Evolutionary conservation across 2,329 filamentous ascomycete species (phyloP), one percentile per base, ranked within the genome.

Genomic region (Venturia oleaginea): DNA sequence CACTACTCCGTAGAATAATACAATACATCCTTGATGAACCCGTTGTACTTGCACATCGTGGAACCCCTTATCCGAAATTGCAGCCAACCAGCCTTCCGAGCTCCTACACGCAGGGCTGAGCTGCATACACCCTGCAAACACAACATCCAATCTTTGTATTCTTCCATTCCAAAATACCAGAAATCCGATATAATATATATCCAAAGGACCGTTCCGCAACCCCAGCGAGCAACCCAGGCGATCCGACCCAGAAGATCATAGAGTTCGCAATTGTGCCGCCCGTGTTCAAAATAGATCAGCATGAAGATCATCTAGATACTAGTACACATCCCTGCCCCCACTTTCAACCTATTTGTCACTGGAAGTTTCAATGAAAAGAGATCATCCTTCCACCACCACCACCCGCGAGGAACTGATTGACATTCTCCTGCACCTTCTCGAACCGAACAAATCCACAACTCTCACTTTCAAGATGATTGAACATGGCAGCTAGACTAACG

Each of bases 381-480:
- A 40, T 61, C 6, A 42, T 22, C 34, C 24, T 17, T 17, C 42
- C 19, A 27, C 60, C 17, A n/a, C 42, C 19, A 27, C 60, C 17
- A n/a, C 61, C 61, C 8, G 42, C 32, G 22, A 63, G 61, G 17
- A 63, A 37, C n/a, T 37, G 15, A 2, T 24, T 27, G 42, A 24
- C 61, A 24, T 40, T 51, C 4, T 34, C 63, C 67, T 79, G 75
- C 7, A 80, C 76, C 6, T 67, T 69, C 43, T 76, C 74, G 65
- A 80, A 80, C 37, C 73, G 71, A 66, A 76, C 73, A 60, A 70
- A 76, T 0, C 67, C 67, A 65, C 78, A 80, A 13, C 68, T 70
- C 69, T 80, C 78, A 65, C 77, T 80, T 68, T 81, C 78, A 5
- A 80, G 66, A 66, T 81, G 78, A 61, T 76, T 76, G 66, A 80